phyloP scores from a whole-genome alignment of 2,329 filamentous ascomycete genomes.

The Trichoderma sp. region DNA sequence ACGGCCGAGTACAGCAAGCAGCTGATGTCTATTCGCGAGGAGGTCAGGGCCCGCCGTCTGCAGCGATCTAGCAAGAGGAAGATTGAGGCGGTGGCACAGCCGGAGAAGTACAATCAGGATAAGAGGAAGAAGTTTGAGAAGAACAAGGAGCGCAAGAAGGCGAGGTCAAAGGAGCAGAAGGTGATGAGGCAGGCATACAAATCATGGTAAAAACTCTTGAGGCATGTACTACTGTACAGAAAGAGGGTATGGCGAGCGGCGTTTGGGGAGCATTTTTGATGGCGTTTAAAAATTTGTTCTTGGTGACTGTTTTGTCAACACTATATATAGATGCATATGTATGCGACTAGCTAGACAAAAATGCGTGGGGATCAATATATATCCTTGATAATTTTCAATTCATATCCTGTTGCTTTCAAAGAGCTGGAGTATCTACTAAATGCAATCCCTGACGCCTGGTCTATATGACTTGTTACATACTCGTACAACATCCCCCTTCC shows the following conservation, averaged over 20 bases:
- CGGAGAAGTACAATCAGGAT: constrained; percentile 74
- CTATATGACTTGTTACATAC: constrained; percentile 10
- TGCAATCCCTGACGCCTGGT: constrained; percentile 21
- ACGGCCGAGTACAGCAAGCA: constrained; percentile 76
- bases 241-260: constrained; percentile 23
- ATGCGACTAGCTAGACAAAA: constrained; percentile 14
- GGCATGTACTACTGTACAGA: neutral
- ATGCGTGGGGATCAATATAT: neutral
- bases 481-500: constrained; percentile 17
- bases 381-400: neutral
- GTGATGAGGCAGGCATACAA: constrained; percentile 73
- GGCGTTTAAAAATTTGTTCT: constrained; percentile 10
- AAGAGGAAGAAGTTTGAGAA: constrained; percentile 84
- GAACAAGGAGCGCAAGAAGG: constrained; percentile 83
- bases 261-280: constrained; percentile 29
- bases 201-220: constrained; percentile 40
- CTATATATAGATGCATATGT: constrained; percentile 9
- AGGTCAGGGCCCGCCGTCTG: constrained; percentile 72
- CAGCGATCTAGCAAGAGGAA: constrained; percentile 81
- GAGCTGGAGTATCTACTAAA: neutral
- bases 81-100: constrained; percentile 82
- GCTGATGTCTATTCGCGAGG: constrained; percentile 72
- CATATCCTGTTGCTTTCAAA: neutral
- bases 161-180: constrained; percentile 73
- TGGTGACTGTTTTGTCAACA: neutral